Base-by-base conservation (phyloP, 108 stramenopile species). In the Cyclotella baltica region DNA sequence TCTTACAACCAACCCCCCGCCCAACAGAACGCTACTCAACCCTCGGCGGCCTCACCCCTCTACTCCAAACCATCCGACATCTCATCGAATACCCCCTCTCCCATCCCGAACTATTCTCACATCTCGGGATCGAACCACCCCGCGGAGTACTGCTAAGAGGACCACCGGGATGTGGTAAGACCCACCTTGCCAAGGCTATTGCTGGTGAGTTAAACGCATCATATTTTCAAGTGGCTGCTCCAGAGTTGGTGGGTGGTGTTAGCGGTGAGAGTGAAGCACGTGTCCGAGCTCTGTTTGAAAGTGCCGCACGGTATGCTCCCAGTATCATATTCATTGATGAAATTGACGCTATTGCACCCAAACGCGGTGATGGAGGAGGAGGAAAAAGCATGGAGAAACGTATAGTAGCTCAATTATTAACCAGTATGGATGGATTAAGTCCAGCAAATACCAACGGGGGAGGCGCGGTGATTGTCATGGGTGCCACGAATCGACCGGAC, bases 141-240 rank as follows among this genome's bases (percentile, higher is more conserved):
- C 87, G 98, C 3, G 99, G 98, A n/a, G 94, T 99, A 9, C 85
- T 99, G 20, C 69, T 99, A 18, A 96, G 98, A 29, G 99, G 99
- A 13, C 98, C 99, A 18, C 98, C 99, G 1, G 98, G 96, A 25
- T 97, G 95, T 38, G 99, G 99, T 27, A 99, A 99, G 76, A 97
- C 98, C 2, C 85, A 95, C 33, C 75, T 99, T 8, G 98, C 98
- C 56, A 88, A 96, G 64, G 97, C 98, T 28, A 91, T 98, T 50
- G 89, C 91, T 16, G 80, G 65, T n/a, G 85, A 93, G 73, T 75
- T 96, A 18, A 86, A 83, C 51, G 85, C 90, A 16, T 59, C 80
- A 3, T 93, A 90, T 67, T 94, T 90, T 67, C 86, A 90, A 28
- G 92, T 98, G 2, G 92, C 92, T 36, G 98, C 98, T 33, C 98